Conservation (phyloP, 331 rosid species). For the Prunus yedoensis region DNA sequence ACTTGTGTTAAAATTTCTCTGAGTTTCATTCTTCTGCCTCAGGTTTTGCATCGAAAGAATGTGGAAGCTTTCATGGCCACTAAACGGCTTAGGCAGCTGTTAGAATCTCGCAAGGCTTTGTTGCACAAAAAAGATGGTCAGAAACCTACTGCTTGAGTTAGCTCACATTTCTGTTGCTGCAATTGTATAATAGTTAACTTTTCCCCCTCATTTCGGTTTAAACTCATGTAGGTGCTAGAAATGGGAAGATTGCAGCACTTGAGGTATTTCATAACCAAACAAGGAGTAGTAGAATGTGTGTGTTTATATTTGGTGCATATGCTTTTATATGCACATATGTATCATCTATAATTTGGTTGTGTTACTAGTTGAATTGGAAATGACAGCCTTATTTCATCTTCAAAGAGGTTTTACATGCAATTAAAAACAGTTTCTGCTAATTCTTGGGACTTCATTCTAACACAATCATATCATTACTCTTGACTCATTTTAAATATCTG, state of each 20-base stretch:
- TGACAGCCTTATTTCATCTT: background rate
- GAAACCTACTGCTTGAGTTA: conserved; percentile 24
- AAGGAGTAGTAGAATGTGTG: conserved; percentile 6
- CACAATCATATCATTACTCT: background rate
- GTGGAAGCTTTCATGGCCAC: conserved; percentile 73
- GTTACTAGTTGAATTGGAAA: background rate
- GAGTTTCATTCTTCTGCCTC: conserved; percentile 15
- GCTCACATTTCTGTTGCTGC: conserved; percentile 12
- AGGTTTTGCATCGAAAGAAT: conserved; percentile 93
- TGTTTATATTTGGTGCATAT: background rate
- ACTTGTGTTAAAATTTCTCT: conserved; percentile 4
- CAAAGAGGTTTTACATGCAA: background rate
- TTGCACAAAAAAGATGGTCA: conserved; percentile 52
- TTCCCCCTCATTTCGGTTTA: conserved; percentile 12
- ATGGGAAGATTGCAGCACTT: conserved; percentile 35
- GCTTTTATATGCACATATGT: background rate
- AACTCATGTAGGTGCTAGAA: conserved; percentile 56
- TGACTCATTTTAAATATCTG: conserved; percentile 20
- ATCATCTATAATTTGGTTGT: background rate
- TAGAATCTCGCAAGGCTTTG: conserved; percentile 63
- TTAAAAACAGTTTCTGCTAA: background rate
- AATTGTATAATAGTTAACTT: background rate
- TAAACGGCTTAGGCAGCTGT: conserved; percentile 59
- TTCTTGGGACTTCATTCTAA: background rate
- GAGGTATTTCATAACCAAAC: conserved; percentile 50